Conservation (phyloP, 768 basidiomycete genomes). For the Russula ochroleuca region DNA sequence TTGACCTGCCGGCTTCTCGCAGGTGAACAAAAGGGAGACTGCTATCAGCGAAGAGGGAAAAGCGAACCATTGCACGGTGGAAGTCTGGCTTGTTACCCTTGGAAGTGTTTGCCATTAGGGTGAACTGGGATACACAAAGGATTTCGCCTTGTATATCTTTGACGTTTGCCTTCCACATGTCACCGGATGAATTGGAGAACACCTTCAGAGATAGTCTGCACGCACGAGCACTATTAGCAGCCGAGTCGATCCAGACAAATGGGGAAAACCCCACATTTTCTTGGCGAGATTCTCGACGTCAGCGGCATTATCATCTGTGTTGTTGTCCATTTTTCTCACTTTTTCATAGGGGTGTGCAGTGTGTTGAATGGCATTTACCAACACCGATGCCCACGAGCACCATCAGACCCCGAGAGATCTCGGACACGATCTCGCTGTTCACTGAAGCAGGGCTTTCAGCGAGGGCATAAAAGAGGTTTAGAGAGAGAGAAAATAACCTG, state of each 20-base stretch:
- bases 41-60: not conserved
- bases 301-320: slow-evolving; percentile 68
- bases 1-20: slow-evolving; percentile 53
- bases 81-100: slow-evolving; percentile 94
- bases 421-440: slow-evolving; percentile 71
- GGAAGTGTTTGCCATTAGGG: slow-evolving; percentile 77
- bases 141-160: slow-evolving; percentile 88
- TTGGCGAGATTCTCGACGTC: slow-evolving; percentile 72
- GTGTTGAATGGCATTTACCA: slow-evolving; percentile 43
- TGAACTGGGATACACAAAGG: slow-evolving; percentile 93
- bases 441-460: slow-evolving; percentile 44
- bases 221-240: not conserved
- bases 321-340: slow-evolving; percentile 16
- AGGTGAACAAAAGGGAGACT: slow-evolving; percentile 1
- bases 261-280: slow-evolving; percentile 60
- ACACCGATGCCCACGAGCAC: slow-evolving; percentile 85
- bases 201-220: slow-evolving; percentile 65
- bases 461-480: not conserved
- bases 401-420: slow-evolving; percentile 81
- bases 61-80: slow-evolving; percentile 80
- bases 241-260: not conserved
- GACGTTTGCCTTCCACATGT: slow-evolving; percentile 85
- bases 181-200: slow-evolving; percentile 58
- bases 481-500: slow-evolving; percentile 45
- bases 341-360: not conserved